Evolutionary conservation across 768 basidiomycete species (phyloP), one percentile per base, ranked within the genome.

Genomic region (Leccinum variicolor): DNA sequence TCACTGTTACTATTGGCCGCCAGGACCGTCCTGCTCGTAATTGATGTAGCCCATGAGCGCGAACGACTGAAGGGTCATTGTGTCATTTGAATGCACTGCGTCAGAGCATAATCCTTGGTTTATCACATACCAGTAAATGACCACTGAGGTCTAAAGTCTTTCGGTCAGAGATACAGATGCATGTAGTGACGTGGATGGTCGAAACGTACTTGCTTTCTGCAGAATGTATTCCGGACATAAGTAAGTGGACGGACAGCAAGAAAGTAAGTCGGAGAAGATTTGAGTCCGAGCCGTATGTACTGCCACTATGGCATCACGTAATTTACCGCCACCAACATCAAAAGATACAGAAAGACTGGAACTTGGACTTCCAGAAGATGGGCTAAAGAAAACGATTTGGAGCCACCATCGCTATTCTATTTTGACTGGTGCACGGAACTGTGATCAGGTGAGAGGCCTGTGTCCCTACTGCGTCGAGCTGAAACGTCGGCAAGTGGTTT

Each of bases 11-110:
- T 39, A 89, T 83, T 2, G 89, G 86, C 23, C 86, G 69, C 87
- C 87, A 89, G 29, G 81, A 77, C 64, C 78, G 85, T 56, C 86
- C 86, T 1, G 81, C 76, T 41, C 85, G 79, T 64, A 88, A 70
- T 13, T 64, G 67, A 5, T 57, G 64, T 3, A 79, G 53, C 3
- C 78, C 77, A 14, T 72, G 74, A 29, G 71, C 73, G 3, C 78
- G 74, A 11, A 79, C 64, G 6, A 79, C 78, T 79, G 11, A 17
- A 1, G 21, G 34, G 19, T 43, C 36, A 13, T 23, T 21, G 29
- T 4, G 43, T 58, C 13, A 58, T 34, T 46, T n/a, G n/a, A n/a
- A n/a, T n/a, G n/a, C 9, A 33, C 23, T 2, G 14, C 31, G 14
- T 23, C 34, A 6, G 6, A 26, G 10, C 26, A 29, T n/a, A n/a